Base-by-base conservation (phyloP, 495 filamentous ascomycete genomes). In the Aspergillus sclerotioniger region DNA sequence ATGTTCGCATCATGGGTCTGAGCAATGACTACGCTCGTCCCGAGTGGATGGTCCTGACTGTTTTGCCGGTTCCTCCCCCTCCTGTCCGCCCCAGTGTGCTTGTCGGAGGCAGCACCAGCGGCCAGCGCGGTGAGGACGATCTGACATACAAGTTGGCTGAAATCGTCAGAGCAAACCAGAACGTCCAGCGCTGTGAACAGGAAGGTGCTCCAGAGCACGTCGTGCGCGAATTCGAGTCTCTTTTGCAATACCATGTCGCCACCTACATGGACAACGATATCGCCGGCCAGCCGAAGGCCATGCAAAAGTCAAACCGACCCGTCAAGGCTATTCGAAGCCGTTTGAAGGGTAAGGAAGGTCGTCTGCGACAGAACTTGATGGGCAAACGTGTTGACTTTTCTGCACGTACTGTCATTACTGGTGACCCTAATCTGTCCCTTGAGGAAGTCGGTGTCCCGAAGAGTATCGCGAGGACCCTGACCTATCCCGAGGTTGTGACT, bases 261-360 rank as follows among this genome's bases (percentile, higher is more conserved):
- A 99, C 94, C 7, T 93, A 96, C 74, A 99, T 99, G 94, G 94
- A 98, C 67, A 99, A 99, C 65, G 92, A 98, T 67, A 96, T 96
- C 71, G 94, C 95, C 54, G 93, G 93, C 47, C 89, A 94, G 60
- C 94, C 94, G 0, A 93, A 95, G 69, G 95, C 94, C 5, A 77
- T 98, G 70, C 95, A 98, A 67, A 99, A 99, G 74, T 93, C 90
- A 39, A 96, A 96, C 39, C 82, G 94, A 60, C 92, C 94, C 0
- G 89, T 99, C 58, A 99, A 99, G 77, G 89, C 92, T 21, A 92
- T 99, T 62, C 90, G 94, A 51, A 92, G 90, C 58, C 91, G 94
- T 76, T 75, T 99, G 63, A 99, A 99, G 81, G 94, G 95, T 55
- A 99, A 99, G 68, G 94, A 99, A 72, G 94, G 94, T 66, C 90